Conservation (phyloP, 257 asterid species). For the Sherardia arvensis region DNA sequence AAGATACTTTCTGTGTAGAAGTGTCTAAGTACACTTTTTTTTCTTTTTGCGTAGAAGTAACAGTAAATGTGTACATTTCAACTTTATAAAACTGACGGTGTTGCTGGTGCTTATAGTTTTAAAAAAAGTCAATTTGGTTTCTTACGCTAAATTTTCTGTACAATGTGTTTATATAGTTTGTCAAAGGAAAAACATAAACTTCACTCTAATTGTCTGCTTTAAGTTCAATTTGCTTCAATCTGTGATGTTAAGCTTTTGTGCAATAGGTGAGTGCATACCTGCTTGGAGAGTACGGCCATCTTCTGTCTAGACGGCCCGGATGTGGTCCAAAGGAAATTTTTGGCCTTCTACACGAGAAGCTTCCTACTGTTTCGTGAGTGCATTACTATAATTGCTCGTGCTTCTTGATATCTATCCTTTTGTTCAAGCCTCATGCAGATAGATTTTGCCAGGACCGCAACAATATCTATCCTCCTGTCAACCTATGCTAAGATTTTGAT, state of each 20-base stretch:
- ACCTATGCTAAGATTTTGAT: constrained; percentile 86
- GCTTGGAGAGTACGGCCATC: constrained; percentile 96
- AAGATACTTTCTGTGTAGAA: neutral
- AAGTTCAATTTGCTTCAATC: neutral
- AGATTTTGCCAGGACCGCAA: constrained; percentile 55
- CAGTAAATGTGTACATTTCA: neutral
- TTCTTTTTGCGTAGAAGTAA: neutral
- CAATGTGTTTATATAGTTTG: neutral
- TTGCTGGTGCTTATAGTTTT: no score
- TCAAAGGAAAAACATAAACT: neutral
- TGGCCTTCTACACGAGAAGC: constrained; percentile 74
- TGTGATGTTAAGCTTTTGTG: constrained; percentile 5
- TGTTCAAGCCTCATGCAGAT: constrained; percentile 16
- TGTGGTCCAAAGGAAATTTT: constrained; percentile 84
- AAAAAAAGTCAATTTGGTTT: neutral
- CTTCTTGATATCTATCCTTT: constrained; percentile 14
- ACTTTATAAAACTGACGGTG: neutral
- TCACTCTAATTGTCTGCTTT: neutral
- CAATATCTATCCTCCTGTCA: constrained; percentile 84
- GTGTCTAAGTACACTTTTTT: neutral
- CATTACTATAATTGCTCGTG: constrained; percentile 14
- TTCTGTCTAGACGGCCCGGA: constrained; percentile 87
- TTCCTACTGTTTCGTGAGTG: constrained; percentile 88
- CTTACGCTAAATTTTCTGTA: neutral
- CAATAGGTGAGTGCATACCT: constrained; percentile 81